These are phyloP conservation scores for Firmiana major DNA, from an alignment of 345 rosid species.

Conservation along the genomic window DNA sequence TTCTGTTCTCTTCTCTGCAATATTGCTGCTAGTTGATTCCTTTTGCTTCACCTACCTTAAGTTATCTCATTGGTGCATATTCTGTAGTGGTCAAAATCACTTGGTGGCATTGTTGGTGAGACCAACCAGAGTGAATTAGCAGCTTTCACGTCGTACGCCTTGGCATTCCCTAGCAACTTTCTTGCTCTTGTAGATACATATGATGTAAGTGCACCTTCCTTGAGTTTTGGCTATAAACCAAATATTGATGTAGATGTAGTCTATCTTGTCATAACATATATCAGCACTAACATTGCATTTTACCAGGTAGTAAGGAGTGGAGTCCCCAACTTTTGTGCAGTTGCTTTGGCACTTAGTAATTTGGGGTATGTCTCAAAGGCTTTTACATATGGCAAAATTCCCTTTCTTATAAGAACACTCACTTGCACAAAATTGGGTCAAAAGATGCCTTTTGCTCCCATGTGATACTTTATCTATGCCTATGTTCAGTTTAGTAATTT, in stretches of 20 bases:
- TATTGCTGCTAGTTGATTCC: not conserved
- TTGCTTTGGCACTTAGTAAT: slow-evolving; percentile 77
- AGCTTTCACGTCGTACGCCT: slow-evolving; percentile 84
- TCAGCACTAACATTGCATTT: not conserved
- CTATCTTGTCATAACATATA: not conserved
- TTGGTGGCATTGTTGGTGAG: slow-evolving; percentile 58
- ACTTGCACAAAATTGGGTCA: not conserved
- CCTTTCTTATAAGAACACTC: not conserved
- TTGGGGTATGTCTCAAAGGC: slow-evolving; percentile 57
- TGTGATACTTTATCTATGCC: not conserved
- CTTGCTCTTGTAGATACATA: slow-evolving; percentile 93
- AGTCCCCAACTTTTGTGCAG: slow-evolving; percentile 89
- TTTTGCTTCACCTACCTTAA: not conserved
- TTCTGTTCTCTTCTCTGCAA: not conserved
- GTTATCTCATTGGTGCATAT: slow-evolving; percentile 20
- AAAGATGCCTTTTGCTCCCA: not conserved
- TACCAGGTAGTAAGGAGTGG: slow-evolving; percentile 86
- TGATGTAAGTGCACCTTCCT: slow-evolving; percentile 54
- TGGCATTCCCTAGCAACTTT: slow-evolving; percentile 83
- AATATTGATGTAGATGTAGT: slow-evolving; percentile 12
- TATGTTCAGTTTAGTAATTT: not conserved
- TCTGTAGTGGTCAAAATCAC: slow-evolving; percentile 58
- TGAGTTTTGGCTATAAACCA: not conserved
- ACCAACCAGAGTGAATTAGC: slow-evolving; percentile 95
- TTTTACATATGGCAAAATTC: not conserved